phyloP scores from a whole-genome alignment of 371 early-diverging fungal genomes.

The Apophysomyces elegans region DNA sequence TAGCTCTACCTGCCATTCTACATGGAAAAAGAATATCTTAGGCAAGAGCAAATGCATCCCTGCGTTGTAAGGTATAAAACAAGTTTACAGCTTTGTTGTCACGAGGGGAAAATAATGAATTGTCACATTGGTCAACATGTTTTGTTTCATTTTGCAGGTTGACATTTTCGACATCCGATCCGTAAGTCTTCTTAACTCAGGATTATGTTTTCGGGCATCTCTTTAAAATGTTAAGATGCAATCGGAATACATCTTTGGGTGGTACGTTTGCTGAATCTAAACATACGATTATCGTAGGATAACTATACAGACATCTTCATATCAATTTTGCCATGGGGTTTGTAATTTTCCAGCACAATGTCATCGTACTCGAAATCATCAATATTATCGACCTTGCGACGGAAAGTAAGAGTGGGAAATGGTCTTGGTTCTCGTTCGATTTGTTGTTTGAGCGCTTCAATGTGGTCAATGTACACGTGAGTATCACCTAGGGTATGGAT shows the following conservation, averaged over 20 bases:
- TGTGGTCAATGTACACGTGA: slow-evolving; percentile 96
- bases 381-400: slow-evolving; percentile 66
- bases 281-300: neutral
- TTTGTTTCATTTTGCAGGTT: too few relatives aligned
- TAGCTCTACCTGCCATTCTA: neutral
- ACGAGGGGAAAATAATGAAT: neutral
- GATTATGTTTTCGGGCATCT: too few relatives aligned
- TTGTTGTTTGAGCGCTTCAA: slow-evolving; percentile 89
- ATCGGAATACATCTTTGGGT: too few relatives aligned
- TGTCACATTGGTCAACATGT: neutral
- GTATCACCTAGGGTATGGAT: slow-evolving; percentile 98
- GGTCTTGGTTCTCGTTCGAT: slow-evolving; percentile 79
- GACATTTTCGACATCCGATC: too few relatives aligned
- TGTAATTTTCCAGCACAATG: slow-evolving; percentile 87
- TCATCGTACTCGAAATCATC: slow-evolving; percentile 90
- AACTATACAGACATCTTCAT: slow-evolving; percentile 96
- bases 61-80: neutral
- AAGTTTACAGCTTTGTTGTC: neutral
- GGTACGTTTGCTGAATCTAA: neutral
- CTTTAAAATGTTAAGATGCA: too few relatives aligned
- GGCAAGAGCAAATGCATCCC: neutral
- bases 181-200: too few relatives aligned
- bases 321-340: slow-evolving; percentile 88
- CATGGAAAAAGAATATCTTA: neutral
- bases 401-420: slow-evolving; percentile 88